Percentiles rank a stretch among this genome's conserved stretches.
These are phyloP conservation scores for Suillus alpinus DNA, from an alignment of 768 basidiomycete genomes.

Conservation along the genomic window DNA sequence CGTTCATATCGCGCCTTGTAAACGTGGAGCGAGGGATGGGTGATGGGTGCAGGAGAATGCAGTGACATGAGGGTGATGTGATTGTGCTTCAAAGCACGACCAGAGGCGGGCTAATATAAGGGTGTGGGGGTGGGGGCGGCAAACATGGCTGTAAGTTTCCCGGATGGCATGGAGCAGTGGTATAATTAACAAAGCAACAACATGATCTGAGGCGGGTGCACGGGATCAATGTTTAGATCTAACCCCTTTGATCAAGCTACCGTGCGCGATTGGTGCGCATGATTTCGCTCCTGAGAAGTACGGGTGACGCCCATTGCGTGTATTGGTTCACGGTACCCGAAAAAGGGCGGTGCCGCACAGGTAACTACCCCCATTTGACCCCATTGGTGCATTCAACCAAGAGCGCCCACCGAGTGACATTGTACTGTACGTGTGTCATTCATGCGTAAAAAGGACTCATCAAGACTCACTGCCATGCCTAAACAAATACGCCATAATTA, in stretches of 20 bases:
- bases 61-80: constrained; percentile 13
- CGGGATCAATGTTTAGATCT: constrained; percentile 9
- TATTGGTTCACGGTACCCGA: constrained; percentile 12
- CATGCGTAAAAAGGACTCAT: neutral
- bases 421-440: neutral
- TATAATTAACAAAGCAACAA: constrained; percentile 12
- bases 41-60: constrained; percentile 8
- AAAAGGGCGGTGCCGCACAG: constrained; percentile 16
- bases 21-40: constrained; percentile 6
- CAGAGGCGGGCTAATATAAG: constrained; percentile 24
- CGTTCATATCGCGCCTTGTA: neutral
- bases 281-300: constrained; percentile 9
- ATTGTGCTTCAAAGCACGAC: constrained; percentile 6
- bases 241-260: neutral
- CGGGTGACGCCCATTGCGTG: constrained; percentile 1
- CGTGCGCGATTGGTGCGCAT: neutral
- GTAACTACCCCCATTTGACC: neutral
- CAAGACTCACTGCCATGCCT: neutral
- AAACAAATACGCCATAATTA: neutral
- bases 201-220: neutral
- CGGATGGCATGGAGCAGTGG: constrained; percentile 13
- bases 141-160: constrained; percentile 15
- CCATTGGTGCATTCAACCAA: neutral
- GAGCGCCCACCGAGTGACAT: neutral
- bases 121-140: constrained; percentile 15